phyloP scores from a whole-genome alignment of 1,139 yeast genomes.

The Pichia sp. region DNA sequence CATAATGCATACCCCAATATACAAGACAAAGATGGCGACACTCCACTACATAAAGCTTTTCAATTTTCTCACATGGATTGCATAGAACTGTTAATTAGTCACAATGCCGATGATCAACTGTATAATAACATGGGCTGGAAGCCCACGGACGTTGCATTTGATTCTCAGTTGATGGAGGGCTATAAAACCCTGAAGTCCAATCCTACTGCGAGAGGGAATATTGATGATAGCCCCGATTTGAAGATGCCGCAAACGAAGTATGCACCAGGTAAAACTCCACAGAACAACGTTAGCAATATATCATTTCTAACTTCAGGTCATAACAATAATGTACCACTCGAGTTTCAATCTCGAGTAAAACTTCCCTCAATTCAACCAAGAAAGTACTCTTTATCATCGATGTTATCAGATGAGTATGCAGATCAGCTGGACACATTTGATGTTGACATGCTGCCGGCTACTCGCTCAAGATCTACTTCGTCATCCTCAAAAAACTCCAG shows the following conservation, averaged over 20 bases:
- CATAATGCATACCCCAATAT: conserved; percentile 71
- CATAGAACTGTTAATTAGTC: conserved; percentile 48
- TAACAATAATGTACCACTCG: not conserved
- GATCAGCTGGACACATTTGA: conserved; percentile 12
- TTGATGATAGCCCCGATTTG: not conserved
- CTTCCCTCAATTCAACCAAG: conserved; percentile 57
- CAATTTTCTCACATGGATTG: conserved; percentile 68
- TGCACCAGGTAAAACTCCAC: conserved; percentile 2
- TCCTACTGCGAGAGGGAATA: not conserved
- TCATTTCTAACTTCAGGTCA: conserved; percentile 5
- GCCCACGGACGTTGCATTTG: conserved; percentile 53
- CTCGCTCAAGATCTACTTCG: conserved; percentile 8
- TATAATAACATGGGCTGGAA: conserved; percentile 62
- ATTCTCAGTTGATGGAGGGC: conserved; percentile 37
- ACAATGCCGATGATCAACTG: conserved; percentile 41
- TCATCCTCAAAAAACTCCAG: conserved; percentile 16
- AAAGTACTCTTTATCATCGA: conserved; percentile 91
- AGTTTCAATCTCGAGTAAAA: conserved; percentile 12
- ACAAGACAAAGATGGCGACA: conserved; percentile 60
- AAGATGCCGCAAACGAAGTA: conserved; percentile 9
- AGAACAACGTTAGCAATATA: conserved; percentile 6
- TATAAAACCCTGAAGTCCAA: conserved; percentile 22
- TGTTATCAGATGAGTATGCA: conserved; percentile 48
- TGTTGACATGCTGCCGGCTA: conserved; percentile 4
- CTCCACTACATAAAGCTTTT: conserved; percentile 75